Evolutionary conservation across 2,329 filamentous ascomycete genomes (phyloP), one percentile per base, ranked within the genome.

Genomic region (Fusarium sterilihyphosum): DNA sequence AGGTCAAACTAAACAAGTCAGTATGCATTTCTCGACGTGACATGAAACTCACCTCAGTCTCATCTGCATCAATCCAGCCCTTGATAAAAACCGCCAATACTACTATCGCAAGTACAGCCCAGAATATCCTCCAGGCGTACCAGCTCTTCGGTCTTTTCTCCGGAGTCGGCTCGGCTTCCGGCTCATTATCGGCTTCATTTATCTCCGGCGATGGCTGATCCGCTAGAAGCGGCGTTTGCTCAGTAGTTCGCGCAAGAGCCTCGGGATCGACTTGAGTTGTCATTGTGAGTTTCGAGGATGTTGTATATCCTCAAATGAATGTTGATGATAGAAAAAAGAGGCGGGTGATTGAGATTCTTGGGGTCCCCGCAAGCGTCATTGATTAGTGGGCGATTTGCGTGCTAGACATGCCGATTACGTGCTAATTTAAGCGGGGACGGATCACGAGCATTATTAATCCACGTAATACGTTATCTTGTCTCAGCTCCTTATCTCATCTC

Each of bases 1-100:
- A 87, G 74, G 41, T 87, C 84, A 58, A 87, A 87, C 84, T 86
- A 9, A 67, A 26, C 24, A 8, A 14, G 5, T 38, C 5, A 13
- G 3, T 10, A 7, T 1, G 0, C 1, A 5, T 8, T 18, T 24
- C 7, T 5, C 1, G 6, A 0, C 5, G 1, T 6, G 8, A 31
- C 26, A 17, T 17, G 1, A 8, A 6, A 22, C 5, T 33, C n/a
- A 75, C 73, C 24, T 74, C 65, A 1, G 58, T 75, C 3, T 73
- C 73, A 46, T 74, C 72, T 3, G 71, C 56, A 50, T 71, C 67
- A 5, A 71, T 17, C 66, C 66, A 70, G 3, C 67, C 67, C 3
- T 70, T 70, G 5, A 70, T 50, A 37, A 71, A 70, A 7, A 70
- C 60, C 5, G 47, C n/a, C 4, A 71, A 1, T 2, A 71, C 5